Conservation (phyloP, 2,329 filamentous ascomycete species). For the Pseudocercospora pini-densiflorae region DNA sequence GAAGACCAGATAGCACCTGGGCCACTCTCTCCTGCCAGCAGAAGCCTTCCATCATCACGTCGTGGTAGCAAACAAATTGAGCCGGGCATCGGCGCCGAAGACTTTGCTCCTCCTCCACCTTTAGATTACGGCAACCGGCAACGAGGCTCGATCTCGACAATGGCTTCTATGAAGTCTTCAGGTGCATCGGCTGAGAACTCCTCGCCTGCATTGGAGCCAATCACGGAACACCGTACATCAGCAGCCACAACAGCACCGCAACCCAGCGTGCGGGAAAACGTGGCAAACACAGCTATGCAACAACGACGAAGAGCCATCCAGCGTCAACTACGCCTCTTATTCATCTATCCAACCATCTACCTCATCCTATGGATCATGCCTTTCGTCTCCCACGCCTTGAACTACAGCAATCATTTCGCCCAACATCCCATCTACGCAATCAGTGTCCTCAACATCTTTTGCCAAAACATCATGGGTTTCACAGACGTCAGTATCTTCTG, state of each 20-base stretch:
- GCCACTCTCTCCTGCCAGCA: conserved; percentile 14
- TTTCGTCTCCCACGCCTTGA: conserved; percentile 67
- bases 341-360: conserved; percentile 77
- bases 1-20: conserved; percentile 10
- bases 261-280: conserved; percentile 16
- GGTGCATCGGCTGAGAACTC: conserved; percentile 20
- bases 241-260: conserved; percentile 1
- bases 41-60: conserved; percentile 34
- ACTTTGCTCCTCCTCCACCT: conserved; percentile 32
- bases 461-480: conserved; percentile 67
- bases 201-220: conserved; percentile 28
- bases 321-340: conserved; percentile 70
- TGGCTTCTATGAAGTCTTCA: conserved; percentile 27
- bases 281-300: conserved; percentile 23
- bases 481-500: conserved; percentile 72
- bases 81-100: conserved; percentile 26
- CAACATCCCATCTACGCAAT: conserved; percentile 61
- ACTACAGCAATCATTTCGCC: conserved; percentile 60
- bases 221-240: conserved; percentile 29
- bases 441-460: conserved; percentile 60
- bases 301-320: conserved; percentile 26
- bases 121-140: conserved; percentile 9
- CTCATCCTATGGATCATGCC: conserved; percentile 73
- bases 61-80: conserved; percentile 34
- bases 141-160: conserved; percentile 32